Conservation (phyloP, 176 grass and related monocot genomes). For the Carex kokanica region DNA sequence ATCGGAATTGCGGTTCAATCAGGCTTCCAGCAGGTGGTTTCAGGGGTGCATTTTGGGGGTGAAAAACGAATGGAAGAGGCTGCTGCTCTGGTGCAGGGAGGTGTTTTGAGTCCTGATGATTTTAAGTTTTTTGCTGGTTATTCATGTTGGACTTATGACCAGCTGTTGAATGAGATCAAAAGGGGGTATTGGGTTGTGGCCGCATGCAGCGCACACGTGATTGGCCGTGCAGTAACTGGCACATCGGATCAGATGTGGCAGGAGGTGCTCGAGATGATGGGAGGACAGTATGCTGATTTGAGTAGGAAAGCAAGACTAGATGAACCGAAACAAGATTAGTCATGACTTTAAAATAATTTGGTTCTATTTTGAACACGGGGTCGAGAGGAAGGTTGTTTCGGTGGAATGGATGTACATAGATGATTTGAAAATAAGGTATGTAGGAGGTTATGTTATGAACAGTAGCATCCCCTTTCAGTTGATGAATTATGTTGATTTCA, state of each 20-base stretch:
- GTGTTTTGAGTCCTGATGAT: constrained; percentile 41
- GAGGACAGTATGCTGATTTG: constrained; percentile 70
- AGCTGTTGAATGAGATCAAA: constrained; percentile 71
- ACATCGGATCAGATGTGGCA: constrained; percentile 56
- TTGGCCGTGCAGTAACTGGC: constrained; percentile 22
- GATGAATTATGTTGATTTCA: background rate
- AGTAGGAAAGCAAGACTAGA: constrained; percentile 75
- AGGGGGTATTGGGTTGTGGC: constrained; percentile 74
- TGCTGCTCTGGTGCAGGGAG: constrained; percentile 43
- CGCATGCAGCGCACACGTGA: constrained; percentile 65
- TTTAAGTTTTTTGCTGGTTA: constrained; percentile 79
- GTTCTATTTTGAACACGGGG: background rate
- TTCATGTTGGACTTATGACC: constrained; percentile 71
- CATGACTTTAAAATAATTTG: background rate
- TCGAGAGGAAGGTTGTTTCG: background rate
- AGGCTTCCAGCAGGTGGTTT: constrained; percentile 66
- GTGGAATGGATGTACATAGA: constrained; percentile 18
- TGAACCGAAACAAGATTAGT: constrained; percentile 22
- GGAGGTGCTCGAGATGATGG: constrained; percentile 79
- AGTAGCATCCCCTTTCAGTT: background rate
- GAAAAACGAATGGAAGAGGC: constrained; percentile 61
- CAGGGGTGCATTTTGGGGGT: constrained; percentile 60
- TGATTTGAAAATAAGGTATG: background rate
- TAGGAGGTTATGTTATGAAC: constrained; percentile 8
- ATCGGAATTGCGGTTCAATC: constrained; percentile 29